Percentiles rank a stretch among this genome's conserved stretches.
These are phyloP conservation scores for Eremochloa ophiuroides DNA, from an alignment of 176 grass and related monocot genomes.

Conservation along the genomic window DNA sequence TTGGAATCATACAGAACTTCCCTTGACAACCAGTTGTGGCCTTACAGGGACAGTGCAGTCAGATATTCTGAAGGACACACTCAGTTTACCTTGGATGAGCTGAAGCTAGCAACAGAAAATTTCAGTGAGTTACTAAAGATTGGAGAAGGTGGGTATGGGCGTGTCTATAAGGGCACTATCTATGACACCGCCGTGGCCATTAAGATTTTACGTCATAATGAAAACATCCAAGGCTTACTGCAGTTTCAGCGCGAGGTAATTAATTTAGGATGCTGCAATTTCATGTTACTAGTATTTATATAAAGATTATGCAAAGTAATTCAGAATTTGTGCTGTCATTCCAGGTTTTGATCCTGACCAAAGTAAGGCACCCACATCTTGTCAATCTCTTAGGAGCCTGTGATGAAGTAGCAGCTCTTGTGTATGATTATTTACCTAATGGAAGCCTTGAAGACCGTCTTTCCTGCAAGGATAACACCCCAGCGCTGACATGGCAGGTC, in stretches of 20 bases:
- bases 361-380: constrained; percentile 62
- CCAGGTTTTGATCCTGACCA: constrained; percentile 50
- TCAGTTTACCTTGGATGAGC: constrained; percentile 33
- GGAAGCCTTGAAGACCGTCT: constrained; percentile 63
- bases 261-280: background rate
- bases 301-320: background rate
- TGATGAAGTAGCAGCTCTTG: constrained; percentile 32
- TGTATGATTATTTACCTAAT: constrained; percentile 53
- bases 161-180: constrained; percentile 44
- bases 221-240: constrained; percentile 25
- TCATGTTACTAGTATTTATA: background rate
- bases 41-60: background rate
- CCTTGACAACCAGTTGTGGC: background rate
- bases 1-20: background rate
- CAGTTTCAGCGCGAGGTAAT: constrained; percentile 55
- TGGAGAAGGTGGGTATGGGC: constrained; percentile 47
- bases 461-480: constrained; percentile 18
- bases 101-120: constrained; percentile 40
- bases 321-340: background rate
- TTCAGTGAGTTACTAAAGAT: constrained; percentile 37
- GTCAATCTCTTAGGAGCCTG: constrained; percentile 59
- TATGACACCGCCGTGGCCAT: constrained; percentile 27
- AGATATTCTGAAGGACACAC: constrained; percentile 5
- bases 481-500: constrained; percentile 45
- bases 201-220: constrained; percentile 42